These are phyloP conservation scores for Calonectria ilicicola DNA, from an alignment of 2,329 filamentous ascomycete genomes.

Conservation along the genomic window DNA sequence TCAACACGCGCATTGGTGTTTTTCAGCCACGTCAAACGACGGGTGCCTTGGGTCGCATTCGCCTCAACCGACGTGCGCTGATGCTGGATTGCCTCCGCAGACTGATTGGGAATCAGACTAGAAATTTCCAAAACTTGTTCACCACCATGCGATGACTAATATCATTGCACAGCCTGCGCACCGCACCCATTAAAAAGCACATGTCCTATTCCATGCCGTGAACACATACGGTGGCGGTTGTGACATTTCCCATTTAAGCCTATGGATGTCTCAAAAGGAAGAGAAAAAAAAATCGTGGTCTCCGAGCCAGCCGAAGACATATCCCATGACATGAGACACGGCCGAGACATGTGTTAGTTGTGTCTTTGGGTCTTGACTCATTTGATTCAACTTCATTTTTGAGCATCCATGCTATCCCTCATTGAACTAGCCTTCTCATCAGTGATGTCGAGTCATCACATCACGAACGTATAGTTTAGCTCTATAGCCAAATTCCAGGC, in stretches of 20 bases:
- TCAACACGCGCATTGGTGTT: neutral
- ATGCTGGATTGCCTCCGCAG: constrained; percentile 8
- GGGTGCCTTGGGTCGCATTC: constrained; percentile 35
- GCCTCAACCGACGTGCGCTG: constrained; percentile 26
- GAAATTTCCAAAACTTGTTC: constrained; percentile 36
- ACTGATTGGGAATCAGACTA: constrained; percentile 33
- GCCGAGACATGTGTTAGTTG: neutral
- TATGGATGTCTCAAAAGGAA: neutral
- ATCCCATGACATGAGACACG: neutral
- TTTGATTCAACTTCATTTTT: neutral
- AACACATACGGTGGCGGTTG: neutral
- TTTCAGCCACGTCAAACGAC: constrained; percentile 37
- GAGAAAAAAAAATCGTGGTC: neutral
- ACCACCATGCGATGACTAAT: constrained; percentile 37
- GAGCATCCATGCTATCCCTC: neutral
- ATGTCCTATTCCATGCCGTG: neutral
- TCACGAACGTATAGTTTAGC: neutral
- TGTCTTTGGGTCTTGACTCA: no score
- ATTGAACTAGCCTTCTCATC: neutral
- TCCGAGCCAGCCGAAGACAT: neutral
- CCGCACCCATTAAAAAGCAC: neutral
- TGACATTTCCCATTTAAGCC: neutral
- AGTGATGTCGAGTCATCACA: neutral
- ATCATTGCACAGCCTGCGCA: neutral
- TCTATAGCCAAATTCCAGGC: neutral